phyloP scores from a whole-genome alignment of 1,284 basidiomycete genomes.

The Xanthoconium separans region DNA sequence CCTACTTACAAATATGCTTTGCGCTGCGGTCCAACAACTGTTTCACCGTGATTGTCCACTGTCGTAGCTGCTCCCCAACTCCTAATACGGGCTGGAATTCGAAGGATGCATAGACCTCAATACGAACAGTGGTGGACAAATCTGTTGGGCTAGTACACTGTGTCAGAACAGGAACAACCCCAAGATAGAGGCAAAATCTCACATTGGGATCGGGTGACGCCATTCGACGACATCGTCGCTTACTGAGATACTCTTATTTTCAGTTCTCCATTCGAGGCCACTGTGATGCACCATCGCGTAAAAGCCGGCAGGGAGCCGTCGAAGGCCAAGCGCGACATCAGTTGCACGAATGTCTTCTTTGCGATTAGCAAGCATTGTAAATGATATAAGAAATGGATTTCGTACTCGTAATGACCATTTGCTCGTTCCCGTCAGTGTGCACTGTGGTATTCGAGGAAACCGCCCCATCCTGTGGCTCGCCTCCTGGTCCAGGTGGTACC shows the following conservation, averaged over 20 bases:
- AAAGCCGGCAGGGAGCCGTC: not conserved
- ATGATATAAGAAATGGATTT: not conserved
- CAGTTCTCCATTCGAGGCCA: not conserved
- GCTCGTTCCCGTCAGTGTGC: too few species aligned
- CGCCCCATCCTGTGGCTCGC: too few species aligned
- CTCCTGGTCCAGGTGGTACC: too few species aligned
- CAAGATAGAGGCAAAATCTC: too few species aligned
- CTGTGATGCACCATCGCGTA: not conserved
- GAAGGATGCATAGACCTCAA: not conserved
- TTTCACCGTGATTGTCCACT: not conserved
- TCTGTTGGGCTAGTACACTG: not conserved
- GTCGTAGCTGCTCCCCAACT: not conserved
- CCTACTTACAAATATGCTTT: not conserved
- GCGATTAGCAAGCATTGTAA: not conserved
- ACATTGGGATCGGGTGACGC: not conserved
- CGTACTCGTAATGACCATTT: not conserved
- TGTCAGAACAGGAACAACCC: not conserved
- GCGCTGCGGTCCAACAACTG: not conserved
- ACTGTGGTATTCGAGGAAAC: too few species aligned
- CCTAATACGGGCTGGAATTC: not conserved
- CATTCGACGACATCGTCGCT: too few species aligned
- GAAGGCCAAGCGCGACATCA: not conserved
- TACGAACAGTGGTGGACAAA: not conserved
- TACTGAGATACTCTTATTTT: not conserved
- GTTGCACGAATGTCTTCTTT: not conserved